These are phyloP conservation scores for Mrakia hoshinonis DNA, from an alignment of 768 basidiomycete species.

Conservation along the genomic window DNA sequence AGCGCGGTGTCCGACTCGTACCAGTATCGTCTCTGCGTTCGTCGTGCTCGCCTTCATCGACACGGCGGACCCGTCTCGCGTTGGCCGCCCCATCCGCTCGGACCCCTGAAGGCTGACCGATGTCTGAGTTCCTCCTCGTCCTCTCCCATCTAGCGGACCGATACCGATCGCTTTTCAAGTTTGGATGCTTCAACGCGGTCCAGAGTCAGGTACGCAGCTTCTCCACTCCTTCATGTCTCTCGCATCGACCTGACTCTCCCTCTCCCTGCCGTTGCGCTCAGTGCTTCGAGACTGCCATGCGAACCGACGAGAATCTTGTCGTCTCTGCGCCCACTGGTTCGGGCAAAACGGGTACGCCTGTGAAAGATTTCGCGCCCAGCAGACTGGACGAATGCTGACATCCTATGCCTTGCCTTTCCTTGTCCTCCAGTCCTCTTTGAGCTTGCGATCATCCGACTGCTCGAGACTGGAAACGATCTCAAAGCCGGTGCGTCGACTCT, in stretches of 20 bases:
- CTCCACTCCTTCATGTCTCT: slow-evolving; percentile 51
- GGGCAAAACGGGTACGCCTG: slow-evolving; percentile 70
- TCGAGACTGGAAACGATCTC: slow-evolving; percentile 44
- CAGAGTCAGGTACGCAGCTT: slow-evolving; percentile 64
- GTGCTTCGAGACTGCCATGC: slow-evolving; percentile 47
- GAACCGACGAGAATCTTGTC: slow-evolving; percentile 42
- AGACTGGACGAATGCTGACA: too few species aligned
- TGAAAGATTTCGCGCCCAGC: too few species aligned
- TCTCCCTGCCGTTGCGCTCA: not conserved
- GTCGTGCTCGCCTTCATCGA: not conserved
- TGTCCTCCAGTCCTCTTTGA: slow-evolving; percentile 58
- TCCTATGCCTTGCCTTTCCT: too few species aligned
- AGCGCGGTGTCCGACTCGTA: not conserved
- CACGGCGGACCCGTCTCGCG: not conserved
- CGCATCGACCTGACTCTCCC: not conserved
- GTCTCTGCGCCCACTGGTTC: slow-evolving; percentile 78
- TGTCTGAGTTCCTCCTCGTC: not conserved
- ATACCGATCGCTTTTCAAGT: slow-evolving; percentile 73
- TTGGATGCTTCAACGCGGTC: slow-evolving; percentile 81
- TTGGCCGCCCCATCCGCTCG: not conserved
- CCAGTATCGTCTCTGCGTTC: slow-evolving; percentile 9
- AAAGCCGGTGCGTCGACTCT: slow-evolving; percentile 47
- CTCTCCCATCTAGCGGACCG: slow-evolving; percentile 55
- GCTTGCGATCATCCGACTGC: slow-evolving; percentile 69
- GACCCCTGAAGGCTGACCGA: too few species aligned